phyloP scores from a whole-genome alignment of 805 yeast genomes.

The Cyberlindnera nakhonratchasimensis region DNA sequence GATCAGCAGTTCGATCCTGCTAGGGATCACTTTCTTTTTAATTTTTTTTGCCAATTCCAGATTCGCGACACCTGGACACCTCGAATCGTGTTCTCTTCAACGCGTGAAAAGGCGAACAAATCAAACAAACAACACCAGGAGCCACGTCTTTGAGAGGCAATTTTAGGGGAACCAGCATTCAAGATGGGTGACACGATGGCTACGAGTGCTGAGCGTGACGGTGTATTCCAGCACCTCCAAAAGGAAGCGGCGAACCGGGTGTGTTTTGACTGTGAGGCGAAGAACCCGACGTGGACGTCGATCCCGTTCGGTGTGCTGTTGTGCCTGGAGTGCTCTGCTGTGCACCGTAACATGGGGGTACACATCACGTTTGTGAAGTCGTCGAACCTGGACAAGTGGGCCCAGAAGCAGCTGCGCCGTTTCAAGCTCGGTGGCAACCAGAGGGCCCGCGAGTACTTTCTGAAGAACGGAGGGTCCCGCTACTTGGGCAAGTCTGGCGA shows the following conservation, averaged over 20 bases:
- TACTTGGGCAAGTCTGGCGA: constrained; percentile 55
- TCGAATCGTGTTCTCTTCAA: not conserved
- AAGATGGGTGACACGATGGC: constrained; percentile 23
- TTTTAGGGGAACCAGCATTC: no score
- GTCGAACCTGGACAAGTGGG: constrained; percentile 91
- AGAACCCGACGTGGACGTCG: constrained; percentile 98
- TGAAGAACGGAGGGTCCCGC: constrained; percentile 82
- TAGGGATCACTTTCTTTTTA: constrained; percentile 55
- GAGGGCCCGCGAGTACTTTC: constrained; percentile 75
- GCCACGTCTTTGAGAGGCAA: no score
- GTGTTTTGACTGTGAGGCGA: constrained; percentile 92
- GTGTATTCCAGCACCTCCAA: constrained; percentile 26
- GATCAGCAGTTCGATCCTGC: constrained; percentile 90
- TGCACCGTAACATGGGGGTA: constrained; percentile 93
- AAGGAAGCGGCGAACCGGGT: constrained; percentile 69
- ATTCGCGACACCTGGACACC: constrained; percentile 5
- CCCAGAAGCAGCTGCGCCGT: constrained; percentile 80
- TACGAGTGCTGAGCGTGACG: constrained; percentile 23
- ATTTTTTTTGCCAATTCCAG: not conserved
- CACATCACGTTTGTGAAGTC: constrained; percentile 95
- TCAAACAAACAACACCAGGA: constrained; percentile 1
- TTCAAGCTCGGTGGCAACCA: constrained; percentile 95
- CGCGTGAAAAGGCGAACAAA: no score
- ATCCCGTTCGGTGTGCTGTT: constrained; percentile 92
- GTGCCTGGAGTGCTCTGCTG: constrained; percentile 93